Conservation (phyloP, 129 eudicot species). For the Gnaphalium uliginosum region DNA sequence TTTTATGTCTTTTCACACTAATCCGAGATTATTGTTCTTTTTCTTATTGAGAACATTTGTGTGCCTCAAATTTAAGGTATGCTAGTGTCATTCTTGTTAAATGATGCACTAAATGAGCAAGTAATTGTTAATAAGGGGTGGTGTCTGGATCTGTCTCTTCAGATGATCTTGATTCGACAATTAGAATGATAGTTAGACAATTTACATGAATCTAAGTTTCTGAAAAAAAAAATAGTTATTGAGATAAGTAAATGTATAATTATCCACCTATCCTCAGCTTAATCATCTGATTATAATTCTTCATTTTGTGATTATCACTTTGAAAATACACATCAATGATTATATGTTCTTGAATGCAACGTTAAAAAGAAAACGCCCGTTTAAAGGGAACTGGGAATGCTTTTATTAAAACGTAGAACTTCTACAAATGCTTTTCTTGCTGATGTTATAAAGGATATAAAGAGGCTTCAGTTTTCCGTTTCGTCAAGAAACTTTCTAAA, state of each 20-base stretch:
- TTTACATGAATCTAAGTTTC: neutral
- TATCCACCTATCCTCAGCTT: neutral
- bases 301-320: neutral
- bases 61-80: neutral
- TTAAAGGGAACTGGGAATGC: no score
- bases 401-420: no score
- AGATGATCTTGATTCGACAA: neutral
- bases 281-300: neutral
- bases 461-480: no score
- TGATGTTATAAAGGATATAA: no score
- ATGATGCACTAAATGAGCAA: neutral
- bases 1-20: neutral
- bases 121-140: neutral
- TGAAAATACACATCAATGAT: neutral
- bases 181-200: neutral
- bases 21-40: conserved; percentile 1
- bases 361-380: no score
- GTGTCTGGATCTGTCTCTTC: conserved; percentile 2
- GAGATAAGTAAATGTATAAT: neutral
- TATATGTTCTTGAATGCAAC: neutral
- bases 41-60: neutral
- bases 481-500: neutral
- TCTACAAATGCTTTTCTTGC: no score
- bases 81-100: neutral
- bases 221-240: neutral